Evolutionary conservation across 805 yeast genomes (phyloP), one percentile per base, ranked within the genome.

Genomic region (Myxozyma sirexii): DNA sequence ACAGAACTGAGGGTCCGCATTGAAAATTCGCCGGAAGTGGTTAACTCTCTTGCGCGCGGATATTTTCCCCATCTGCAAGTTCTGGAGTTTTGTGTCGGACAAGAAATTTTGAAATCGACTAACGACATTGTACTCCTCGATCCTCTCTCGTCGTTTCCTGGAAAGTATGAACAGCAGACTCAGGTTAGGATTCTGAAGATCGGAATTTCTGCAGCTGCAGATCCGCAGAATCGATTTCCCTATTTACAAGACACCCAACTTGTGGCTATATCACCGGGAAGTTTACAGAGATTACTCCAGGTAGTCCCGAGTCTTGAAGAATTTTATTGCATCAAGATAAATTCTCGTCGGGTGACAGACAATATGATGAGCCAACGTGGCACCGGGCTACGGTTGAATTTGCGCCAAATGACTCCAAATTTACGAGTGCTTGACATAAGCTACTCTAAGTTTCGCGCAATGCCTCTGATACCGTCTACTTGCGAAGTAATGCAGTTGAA

Each of bases 301-400:
- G 15, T 50, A 23, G 13, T 57, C 5, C 60, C 60, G 13, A 29
- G 23, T 21, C 43, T 57, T 12, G 56, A 51, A 51, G 60, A 57
- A 29, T 52, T 57, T 37, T 19, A 45, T 17, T 45, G 55, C 35
- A 46, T 42, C 13, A 45, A 44, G 15, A 47, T 57, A 8, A 51
- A 51, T 27, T 43, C 60, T 17, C 29, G 60, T 26, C 24, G 50
- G 15, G 45, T 57, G 19, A 44, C 56, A 4, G 51, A 37, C 29
- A 29, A 19, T 15, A 57, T 57, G 60, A 45, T 57, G 60, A 41
- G 41, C 31, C 53, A 26, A 27, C 27, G 56, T 2, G 51, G 60
- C 19, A 23, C 43, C 1, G 48, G 60, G 26, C 37, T 57, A 5
- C 52, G 60, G 15, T 24, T 57, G 37, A 52, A 57, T 50, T 38